Conservation (phyloP, 2,329 filamentous ascomycete species). For the Rhinocladiella mackenziei region DNA sequence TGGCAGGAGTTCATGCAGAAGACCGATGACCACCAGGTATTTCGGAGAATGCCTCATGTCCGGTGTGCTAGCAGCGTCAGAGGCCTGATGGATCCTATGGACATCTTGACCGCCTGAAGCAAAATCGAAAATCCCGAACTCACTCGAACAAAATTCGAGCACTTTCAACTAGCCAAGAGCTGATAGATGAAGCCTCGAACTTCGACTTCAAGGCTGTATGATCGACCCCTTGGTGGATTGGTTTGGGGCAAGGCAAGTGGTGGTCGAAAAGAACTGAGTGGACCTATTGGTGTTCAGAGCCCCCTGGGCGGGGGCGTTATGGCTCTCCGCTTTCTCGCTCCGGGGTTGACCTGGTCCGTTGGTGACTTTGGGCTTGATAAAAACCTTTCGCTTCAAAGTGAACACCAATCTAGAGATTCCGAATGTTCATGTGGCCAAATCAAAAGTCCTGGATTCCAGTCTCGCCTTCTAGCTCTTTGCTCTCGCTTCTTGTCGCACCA, state of each 20-base stretch:
- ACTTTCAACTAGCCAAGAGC: too few species aligned
- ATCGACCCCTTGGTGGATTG: too few species aligned
- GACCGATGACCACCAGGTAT: constrained; percentile 29
- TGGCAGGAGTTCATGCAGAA: constrained; percentile 32
- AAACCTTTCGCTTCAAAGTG: neutral
- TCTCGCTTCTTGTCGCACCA: constrained; percentile 20
- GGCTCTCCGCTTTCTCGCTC: too few species aligned
- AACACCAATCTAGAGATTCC: neutral
- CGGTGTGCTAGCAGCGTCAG: constrained; percentile 32
- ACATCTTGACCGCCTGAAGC: constrained; percentile 26
- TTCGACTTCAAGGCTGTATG: too few species aligned
- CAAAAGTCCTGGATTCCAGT: constrained; percentile 71
- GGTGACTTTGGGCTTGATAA: too few species aligned
- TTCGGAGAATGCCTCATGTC: constrained; percentile 32
- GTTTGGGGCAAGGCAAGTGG: too few species aligned
- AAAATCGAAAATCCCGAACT: neutral
- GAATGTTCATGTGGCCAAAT: constrained; percentile 23
- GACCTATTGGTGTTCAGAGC: too few species aligned
- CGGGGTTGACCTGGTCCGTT: too few species aligned
- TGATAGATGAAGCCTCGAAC: too few species aligned
- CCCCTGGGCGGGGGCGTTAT: too few species aligned
- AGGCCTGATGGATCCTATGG: constrained; percentile 31
- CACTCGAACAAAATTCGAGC: neutral
- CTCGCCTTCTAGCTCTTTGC: constrained; percentile 48
- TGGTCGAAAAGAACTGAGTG: too few species aligned